Evolutionary conservation across 1,284 basidiomycete genomes (phyloP), one percentile per base, ranked within the genome.

Genomic region (Ceratobasidium sp.): DNA sequence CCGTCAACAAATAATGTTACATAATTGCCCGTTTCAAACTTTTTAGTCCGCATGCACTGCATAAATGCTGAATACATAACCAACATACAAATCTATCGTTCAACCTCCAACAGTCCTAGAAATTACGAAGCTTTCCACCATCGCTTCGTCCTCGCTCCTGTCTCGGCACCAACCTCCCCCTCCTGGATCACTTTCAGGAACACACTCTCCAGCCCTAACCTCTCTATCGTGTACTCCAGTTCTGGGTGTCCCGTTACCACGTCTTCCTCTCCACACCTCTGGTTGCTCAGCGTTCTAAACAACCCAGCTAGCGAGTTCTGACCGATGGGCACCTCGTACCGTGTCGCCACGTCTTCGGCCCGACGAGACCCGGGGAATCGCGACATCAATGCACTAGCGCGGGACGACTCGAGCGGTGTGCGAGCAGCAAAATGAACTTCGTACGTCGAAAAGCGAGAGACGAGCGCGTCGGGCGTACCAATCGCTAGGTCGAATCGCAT

Each of bases 401-500:
- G 85, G 2, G 82, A 80, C 8, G 90, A 83, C 56, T 92, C 90
- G 75, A 90, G 88, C 6, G 89, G 87, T 0, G 88, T 89, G 0
- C 88, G 89, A 80, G 90, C 90, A 0, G 89, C 87, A 81, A 95
- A 90, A 80, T 95, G 93, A 8, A 95, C 89, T 82, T 95, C 92
- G 82, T 95, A 95, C 1, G 88, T 89, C 1, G 90, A 90, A 79
- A 91, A 91, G 8, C 91, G 89, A 22, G 87, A 85, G 0, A 89
- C 89, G 11, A 95, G 87, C 3, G 87, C 85, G 9, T 88, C 86
- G 0, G 89, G 90, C 0, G 92, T 92, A 1, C 92, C 92, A 61
- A 94, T 85, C 68, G 92, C 90, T 87, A 73, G 49, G 11, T 1
- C 11, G 73, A 75, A 51, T 66, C 6, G 37, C 40, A 46, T 2